Evolutionary conservation across 2,329 filamentous ascomycete genomes (phyloP), one percentile per base, ranked within the genome.

Genomic region (Fusarium annulatum): DNA sequence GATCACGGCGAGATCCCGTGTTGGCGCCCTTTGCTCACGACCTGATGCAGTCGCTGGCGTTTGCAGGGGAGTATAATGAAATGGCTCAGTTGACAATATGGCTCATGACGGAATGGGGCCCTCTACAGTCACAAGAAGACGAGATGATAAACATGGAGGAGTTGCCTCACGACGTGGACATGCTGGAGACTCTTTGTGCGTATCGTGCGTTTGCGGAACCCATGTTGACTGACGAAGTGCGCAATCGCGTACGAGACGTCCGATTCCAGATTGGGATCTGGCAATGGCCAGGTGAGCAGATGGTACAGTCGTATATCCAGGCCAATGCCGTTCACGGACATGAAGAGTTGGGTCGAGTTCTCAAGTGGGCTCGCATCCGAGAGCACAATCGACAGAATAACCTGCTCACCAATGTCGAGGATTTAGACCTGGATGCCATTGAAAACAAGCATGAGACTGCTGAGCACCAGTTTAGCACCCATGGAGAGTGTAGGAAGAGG

Each of bases 21-120:
- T 73, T 77, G 63, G 80, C 79, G 10, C 74, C 78, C 90, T 72
- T 82, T 19, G 81, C 77, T 3, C 89, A 92, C 74, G 83, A 84
- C 5, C 92, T 93, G 77, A 86, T 94, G 79, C 86, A 90, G 52
- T 86, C 89, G 2, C 82, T 94, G 28, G 92, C 88, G 2, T 86
- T 88, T 59, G 80, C 90, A n/a, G 87, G 87, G 41, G 89, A 94
- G 72, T 84, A 85, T 55, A 82, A 86, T 5, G 89, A 87, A 56
- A 89, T 94, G 78, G 84, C 87, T 9, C 82, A 82, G 8, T 81
- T 91, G 9, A 81, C 92, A 19, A 80, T 82, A 36, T 95, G 91
- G 91, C 87, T 92, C 72, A 80, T 88, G 2, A 73, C 80, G 30
- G 81, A 90, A 72, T 86, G 86, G 81, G 77, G 79, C 10, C 79